Evolutionary conservation across 768 basidiomycete genomes (phyloP).

Genomic region (Kwoniella bestiolae): DNA sequence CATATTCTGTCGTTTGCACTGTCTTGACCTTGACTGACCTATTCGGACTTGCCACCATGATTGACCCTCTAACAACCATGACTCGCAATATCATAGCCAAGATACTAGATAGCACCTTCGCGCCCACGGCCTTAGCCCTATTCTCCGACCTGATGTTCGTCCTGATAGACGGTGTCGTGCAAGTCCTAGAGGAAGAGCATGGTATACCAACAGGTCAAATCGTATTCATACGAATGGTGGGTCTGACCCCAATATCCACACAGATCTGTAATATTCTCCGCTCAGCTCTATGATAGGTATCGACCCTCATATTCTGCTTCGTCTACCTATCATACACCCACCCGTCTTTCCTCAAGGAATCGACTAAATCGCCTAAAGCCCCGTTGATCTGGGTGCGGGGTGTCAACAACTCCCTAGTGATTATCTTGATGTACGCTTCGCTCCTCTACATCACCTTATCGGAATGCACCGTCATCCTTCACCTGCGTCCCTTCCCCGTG

Average conservation of each 20-base stretch:
- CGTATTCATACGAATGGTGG: slow-evolving; percentile 5
- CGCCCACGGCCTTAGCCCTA: background rate
- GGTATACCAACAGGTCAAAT: slow-evolving; percentile 8
- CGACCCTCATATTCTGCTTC: background rate
- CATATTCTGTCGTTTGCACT: too few relatives aligned
- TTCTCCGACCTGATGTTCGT: slow-evolving; percentile 28
- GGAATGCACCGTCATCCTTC: background rate
- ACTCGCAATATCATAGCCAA: background rate
- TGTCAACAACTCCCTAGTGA: background rate
- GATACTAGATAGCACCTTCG: background rate
- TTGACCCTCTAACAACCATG: background rate
- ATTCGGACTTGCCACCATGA: background rate
- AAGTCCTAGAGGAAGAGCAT: slow-evolving; percentile 12
- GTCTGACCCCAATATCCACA: too few relatives aligned
- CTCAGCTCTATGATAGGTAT: too few relatives aligned
- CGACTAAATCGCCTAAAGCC: background rate
- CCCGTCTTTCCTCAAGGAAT: background rate
- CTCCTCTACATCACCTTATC: slow-evolving; percentile 3
- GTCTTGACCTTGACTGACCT: background rate
- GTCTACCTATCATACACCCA: background rate
- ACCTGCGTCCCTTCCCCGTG: slow-evolving; percentile 8
- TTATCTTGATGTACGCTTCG: background rate
- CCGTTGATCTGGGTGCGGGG: background rate
- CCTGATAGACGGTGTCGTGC: slow-evolving; percentile 23
- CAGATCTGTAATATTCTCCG: too few relatives aligned